Conservation (phyloP, 2,329 filamentous ascomycete genomes). For the Colletotrichum shisoi region DNA sequence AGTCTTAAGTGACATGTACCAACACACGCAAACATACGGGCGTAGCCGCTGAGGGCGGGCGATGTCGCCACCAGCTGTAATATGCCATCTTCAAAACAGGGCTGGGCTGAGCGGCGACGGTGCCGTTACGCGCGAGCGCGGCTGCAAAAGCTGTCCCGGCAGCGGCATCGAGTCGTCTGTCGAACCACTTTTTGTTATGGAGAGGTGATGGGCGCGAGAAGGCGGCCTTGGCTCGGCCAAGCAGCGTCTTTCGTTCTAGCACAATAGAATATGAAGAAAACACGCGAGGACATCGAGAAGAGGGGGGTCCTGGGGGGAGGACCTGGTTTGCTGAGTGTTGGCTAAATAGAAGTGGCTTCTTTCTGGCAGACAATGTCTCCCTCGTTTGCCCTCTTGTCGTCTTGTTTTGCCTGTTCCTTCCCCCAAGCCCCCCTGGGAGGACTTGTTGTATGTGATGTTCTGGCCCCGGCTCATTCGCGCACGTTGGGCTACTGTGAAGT, state of each 20-base stretch:
- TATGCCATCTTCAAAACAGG: slow-evolving; percentile 11
- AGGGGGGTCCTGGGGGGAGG: slow-evolving; percentile 1
- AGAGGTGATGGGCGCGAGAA: slow-evolving; percentile 30
- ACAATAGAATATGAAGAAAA: slow-evolving; percentile 21
- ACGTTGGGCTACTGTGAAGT: neutral
- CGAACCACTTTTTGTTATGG: slow-evolving; percentile 24
- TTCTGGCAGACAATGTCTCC: slow-evolving; percentile 27
- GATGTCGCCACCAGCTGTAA: slow-evolving; percentile 14
- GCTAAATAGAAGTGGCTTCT: slow-evolving; percentile 33
- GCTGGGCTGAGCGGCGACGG: neutral
- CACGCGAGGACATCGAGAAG: slow-evolving; percentile 9
- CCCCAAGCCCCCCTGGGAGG: neutral
- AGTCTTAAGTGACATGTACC: slow-evolving; percentile 18
- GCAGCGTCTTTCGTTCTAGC: slow-evolving; percentile 16
- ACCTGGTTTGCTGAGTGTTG: slow-evolving; percentile 30
- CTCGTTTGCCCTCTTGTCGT: neutral
- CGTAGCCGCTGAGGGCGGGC: slow-evolving; percentile 12
- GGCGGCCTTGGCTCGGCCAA: slow-evolving; percentile 13
- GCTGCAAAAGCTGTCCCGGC: slow-evolving; percentile 24
- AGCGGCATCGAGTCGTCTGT: slow-evolving; percentile 21
- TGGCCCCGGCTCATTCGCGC: slow-evolving; percentile 1
- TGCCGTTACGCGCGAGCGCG: slow-evolving; percentile 1
- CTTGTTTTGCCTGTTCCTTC: neutral
- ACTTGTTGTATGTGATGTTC: slow-evolving; percentile 11
- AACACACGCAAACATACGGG: slow-evolving; percentile 10